Conservation (phyloP, 75 land plant species). For the Gnetum montanum region DNA sequence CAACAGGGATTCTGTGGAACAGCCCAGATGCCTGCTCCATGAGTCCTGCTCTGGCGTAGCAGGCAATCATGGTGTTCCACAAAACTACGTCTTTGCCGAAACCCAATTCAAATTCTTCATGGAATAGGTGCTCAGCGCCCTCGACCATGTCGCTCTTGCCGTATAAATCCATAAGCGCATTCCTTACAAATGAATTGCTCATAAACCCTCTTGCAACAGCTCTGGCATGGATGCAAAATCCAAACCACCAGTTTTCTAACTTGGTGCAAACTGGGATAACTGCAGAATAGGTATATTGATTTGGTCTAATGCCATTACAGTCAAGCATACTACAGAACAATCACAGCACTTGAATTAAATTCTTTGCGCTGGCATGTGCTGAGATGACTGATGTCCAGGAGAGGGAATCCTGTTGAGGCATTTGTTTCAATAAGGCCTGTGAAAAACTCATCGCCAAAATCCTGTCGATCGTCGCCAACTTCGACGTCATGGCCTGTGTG, state of each 20-base stretch:
- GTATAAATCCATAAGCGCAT: conserved; percentile 30
- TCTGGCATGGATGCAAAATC: conserved; percentile 16
- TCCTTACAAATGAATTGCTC: conserved; percentile 11
- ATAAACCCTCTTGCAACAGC: conserved; percentile 19
- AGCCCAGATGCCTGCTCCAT: conserved; percentile 18
- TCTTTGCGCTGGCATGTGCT: conserved; percentile 22
- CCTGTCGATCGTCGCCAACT: too few species aligned
- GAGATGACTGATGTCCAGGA: conserved; percentile 57
- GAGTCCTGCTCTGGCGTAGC: conserved; percentile 13
- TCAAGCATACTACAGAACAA: conserved; percentile 37
- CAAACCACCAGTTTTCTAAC: conserved; percentile 3
- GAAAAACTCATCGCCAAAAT: too few species aligned
- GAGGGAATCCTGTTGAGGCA: conserved; percentile 28
- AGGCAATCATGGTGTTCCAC: conserved; percentile 34
- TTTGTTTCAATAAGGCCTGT: conserved; percentile 38
- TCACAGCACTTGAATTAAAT: conserved; percentile 14
- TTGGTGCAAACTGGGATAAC: conserved; percentile 40
- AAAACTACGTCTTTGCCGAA: conserved; percentile 36
- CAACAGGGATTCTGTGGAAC: conserved; percentile 15
- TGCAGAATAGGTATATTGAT: conserved; percentile 33
- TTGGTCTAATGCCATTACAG: conserved; percentile 29
- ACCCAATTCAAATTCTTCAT: conserved; percentile 21
- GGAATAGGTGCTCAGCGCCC: conserved; percentile 28
- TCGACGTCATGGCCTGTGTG: too few species aligned
- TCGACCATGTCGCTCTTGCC: conserved; percentile 11